Percentiles rank a stretch among this genome's conserved stretches.
Evolutionary conservation across 1,139 yeast genomes (phyloP).

Genomic region (Zygosaccharomyces pseudobailii): DNA sequence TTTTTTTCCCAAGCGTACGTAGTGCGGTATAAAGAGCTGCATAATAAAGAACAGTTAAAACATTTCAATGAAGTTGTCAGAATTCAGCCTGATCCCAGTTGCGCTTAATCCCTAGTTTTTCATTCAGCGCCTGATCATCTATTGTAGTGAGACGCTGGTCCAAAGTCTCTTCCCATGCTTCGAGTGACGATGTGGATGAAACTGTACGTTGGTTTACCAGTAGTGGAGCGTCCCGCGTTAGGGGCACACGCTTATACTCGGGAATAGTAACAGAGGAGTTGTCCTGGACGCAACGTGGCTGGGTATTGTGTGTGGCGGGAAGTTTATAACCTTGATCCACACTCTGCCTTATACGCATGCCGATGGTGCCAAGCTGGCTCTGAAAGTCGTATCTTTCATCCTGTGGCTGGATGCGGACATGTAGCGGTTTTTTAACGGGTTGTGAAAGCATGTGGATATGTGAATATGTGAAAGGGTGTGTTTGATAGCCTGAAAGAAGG

Average conservation of each 20-base stretch:
- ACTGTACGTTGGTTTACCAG: conserved; percentile 28
- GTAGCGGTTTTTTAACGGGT: conserved; percentile 19
- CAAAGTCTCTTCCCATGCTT: conserved; percentile 26
- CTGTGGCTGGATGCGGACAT: conserved; percentile 19
- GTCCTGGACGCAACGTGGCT: conserved; percentile 21
- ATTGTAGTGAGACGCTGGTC: conserved; percentile 41
- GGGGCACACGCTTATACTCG: conserved; percentile 44
- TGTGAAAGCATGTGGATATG: conserved; percentile 3
- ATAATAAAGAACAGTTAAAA: background rate
- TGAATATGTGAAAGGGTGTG: background rate
- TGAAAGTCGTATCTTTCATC: conserved; percentile 25
- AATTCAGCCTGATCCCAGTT: conserved; percentile 17
- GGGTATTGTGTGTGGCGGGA: conserved; percentile 11
- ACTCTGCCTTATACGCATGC: conserved; percentile 68
- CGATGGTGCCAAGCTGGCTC: conserved; percentile 47
- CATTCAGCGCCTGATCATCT: conserved; percentile 29
- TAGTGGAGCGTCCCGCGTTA: conserved; percentile 33
- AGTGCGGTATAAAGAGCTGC: background rate
- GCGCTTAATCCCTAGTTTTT: conserved; percentile 25
- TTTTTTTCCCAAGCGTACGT: background rate
- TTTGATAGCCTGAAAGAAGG: too few relatives aligned
- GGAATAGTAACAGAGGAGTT: conserved; percentile 24
- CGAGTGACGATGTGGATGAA: conserved; percentile 21
- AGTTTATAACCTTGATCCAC: conserved; percentile 56
- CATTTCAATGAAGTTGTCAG: background rate